Evolutionary conservation across 169 alveolate genomes (phyloP).

Genomic region (Babesia caballi): DNA sequence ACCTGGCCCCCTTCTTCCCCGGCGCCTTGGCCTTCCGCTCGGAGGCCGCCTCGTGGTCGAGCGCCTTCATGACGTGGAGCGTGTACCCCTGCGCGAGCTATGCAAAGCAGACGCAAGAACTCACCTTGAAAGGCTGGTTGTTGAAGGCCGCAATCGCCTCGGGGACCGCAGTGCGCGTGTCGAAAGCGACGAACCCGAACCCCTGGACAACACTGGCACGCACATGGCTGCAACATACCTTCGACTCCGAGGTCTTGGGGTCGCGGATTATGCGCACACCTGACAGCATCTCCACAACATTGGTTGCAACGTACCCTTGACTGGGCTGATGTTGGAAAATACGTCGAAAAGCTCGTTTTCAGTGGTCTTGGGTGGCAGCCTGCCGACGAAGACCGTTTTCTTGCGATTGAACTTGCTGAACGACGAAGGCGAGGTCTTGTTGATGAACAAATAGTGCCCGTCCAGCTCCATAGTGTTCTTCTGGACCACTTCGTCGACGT

Average conservation of each 20-base stretch:
- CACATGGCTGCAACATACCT: neutral
- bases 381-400: constrained; percentile 61
- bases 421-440: constrained; percentile 27
- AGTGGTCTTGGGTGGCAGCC: constrained; percentile 49
- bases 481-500: constrained; percentile 33
- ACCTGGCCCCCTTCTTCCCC: neutral
- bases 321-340: constrained; percentile 46
- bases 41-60: constrained; percentile 37
- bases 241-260: constrained; percentile 42
- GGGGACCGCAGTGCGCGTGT: constrained; percentile 41
- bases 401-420: constrained; percentile 63
- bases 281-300: neutral
- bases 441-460: constrained; percentile 49
- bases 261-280: constrained; percentile 54
- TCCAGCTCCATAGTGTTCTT: constrained; percentile 60
- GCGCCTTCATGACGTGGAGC: constrained; percentile 47
- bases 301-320: constrained; percentile 10
- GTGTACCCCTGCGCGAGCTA: constrained; percentile 43
- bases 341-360: constrained; percentile 55
- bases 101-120: neutral
- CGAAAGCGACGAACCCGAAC: constrained; percentile 60
- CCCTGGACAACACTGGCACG: constrained; percentile 16
- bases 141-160: constrained; percentile 53
- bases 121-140: constrained; percentile 37
- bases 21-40: constrained; percentile 10